Conservation (phyloP, 257 asterid genomes). For the Hygrophila difformis region DNA sequence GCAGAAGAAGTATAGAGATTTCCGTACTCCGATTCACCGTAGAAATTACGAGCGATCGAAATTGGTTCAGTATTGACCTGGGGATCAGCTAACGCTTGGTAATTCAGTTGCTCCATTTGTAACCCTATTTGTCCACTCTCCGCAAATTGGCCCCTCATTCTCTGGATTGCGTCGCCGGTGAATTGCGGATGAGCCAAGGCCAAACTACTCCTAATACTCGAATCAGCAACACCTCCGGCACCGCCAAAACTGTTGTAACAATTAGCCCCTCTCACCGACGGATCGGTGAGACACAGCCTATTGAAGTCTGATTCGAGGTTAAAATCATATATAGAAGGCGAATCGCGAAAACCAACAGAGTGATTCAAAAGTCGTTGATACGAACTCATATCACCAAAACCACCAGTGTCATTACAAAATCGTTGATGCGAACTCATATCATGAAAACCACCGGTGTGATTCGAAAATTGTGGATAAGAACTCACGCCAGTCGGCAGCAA, state of each 20-base stretch:
- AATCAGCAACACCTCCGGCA: neutral
- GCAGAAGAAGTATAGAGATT: neutral
- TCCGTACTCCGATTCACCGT: neutral
- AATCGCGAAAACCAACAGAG: neutral
- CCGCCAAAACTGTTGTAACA: too few species aligned
- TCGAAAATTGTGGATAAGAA: too few species aligned
- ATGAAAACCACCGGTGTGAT: too few species aligned
- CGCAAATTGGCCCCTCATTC: constrained; percentile 32
- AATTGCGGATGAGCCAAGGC: constrained; percentile 5
- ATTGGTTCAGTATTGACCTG: too few species aligned
- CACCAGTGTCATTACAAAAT: too few species aligned
- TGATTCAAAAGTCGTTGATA: neutral
- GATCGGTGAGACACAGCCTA: constrained; percentile 15
- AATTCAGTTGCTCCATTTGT: constrained; percentile 6
- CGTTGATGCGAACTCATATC: too few species aligned
- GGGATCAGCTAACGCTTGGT: neutral
- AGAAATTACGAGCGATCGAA: too few species aligned
- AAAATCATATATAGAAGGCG: neutral
- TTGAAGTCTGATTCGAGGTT: constrained; percentile 16
- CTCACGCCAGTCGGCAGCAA: too few species aligned
- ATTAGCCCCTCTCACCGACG: too few species aligned
- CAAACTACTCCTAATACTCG: constrained; percentile 1
- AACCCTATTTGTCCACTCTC: constrained; percentile 22
- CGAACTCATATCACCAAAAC: neutral
- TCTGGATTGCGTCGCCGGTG: constrained; percentile 13